Percentiles rank a stretch among this genome's conserved stretches.
Conservation (phyloP, 176 grass and related monocot genomes). For the Melocanna baccifera region DNA sequence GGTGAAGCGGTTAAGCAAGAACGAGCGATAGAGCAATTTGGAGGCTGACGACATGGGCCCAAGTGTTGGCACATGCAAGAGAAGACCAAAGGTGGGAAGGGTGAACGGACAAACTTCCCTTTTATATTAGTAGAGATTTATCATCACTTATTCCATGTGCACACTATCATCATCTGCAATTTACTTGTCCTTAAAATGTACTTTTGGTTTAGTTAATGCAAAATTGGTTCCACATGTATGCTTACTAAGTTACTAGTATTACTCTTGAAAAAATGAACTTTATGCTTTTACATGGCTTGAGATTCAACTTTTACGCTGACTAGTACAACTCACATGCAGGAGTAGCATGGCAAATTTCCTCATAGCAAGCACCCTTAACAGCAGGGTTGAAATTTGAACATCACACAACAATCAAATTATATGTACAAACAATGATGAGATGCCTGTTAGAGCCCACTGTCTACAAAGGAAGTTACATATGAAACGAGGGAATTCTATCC, state of each 20-base stretch:
- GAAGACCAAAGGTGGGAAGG: no score
- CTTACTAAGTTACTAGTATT: neutral
- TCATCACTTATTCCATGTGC: neutral
- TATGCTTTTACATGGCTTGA: neutral
- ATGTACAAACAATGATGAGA: neutral
- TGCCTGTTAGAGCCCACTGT: neutral
- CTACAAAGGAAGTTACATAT: slow-evolving; percentile 2
- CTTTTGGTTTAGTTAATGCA: neutral
- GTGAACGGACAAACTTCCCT: no score
- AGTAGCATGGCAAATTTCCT: neutral
- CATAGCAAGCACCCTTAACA: neutral
- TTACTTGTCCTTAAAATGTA: neutral
- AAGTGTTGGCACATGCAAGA: no score
- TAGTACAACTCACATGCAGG: slow-evolving; percentile 8
- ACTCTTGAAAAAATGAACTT: neutral
- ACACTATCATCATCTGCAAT: slow-evolving; percentile 11
- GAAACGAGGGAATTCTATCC: slow-evolving; percentile 19
- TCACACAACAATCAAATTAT: neutral
- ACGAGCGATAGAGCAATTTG: no score
- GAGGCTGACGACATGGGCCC: no score
- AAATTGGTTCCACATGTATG: neutral
- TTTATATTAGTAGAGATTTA: neutral
- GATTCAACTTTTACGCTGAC: neutral
- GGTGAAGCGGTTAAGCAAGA: no score
- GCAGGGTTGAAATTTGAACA: neutral